These are phyloP conservation scores for Mycocentrospora acerina DNA, from an alignment of 2,329 filamentous ascomycete species.

Conservation along the genomic window DNA sequence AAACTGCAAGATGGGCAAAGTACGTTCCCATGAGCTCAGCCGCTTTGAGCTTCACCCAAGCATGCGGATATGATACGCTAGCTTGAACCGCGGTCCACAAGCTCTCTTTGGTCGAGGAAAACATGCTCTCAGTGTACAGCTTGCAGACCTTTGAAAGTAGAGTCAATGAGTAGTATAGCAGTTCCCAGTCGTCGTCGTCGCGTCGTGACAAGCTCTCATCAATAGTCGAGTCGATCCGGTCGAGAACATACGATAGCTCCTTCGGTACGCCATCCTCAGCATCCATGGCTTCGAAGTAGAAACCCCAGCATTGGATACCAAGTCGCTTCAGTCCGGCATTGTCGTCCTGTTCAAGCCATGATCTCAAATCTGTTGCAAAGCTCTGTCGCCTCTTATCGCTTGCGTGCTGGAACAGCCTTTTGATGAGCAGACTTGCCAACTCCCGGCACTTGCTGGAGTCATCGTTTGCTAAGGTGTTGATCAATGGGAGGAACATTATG, in stretches of 20 bases:
- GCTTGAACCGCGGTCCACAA: slow-evolving; percentile 71
- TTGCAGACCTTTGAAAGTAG: slow-evolving; percentile 68
- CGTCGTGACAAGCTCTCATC: slow-evolving; percentile 54
- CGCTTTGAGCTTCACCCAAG: slow-evolving; percentile 74
- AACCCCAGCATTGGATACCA: slow-evolving; percentile 76
- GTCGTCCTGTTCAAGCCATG: slow-evolving; percentile 75
- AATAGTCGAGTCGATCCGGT: slow-evolving; percentile 53
- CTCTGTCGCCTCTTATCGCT: slow-evolving; percentile 70
- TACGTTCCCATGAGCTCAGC: slow-evolving; percentile 75
- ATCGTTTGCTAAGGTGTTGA: slow-evolving; percentile 85
- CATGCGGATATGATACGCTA: slow-evolving; percentile 71
- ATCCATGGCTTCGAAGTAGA: slow-evolving; percentile 70
- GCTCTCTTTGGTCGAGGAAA: slow-evolving; percentile 60
- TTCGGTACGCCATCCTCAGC: slow-evolving; percentile 60
- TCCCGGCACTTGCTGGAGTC: slow-evolving; percentile 82
- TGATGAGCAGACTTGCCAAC: slow-evolving; percentile 76
- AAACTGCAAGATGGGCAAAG: slow-evolving; percentile 74
- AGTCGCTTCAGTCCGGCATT: slow-evolving; percentile 71
- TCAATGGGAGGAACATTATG: slow-evolving; percentile 81
- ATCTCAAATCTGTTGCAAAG: slow-evolving; percentile 69
- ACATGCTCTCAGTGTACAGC: slow-evolving; percentile 63
- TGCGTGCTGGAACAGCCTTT: slow-evolving; percentile 76
- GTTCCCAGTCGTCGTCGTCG: slow-evolving; percentile 64
- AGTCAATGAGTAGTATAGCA: slow-evolving; percentile 72
- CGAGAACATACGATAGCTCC: slow-evolving; percentile 63